Base-by-base conservation (phyloP, 2,329 filamentous ascomycete genomes). In the Neocatenulostroma microsporum region DNA sequence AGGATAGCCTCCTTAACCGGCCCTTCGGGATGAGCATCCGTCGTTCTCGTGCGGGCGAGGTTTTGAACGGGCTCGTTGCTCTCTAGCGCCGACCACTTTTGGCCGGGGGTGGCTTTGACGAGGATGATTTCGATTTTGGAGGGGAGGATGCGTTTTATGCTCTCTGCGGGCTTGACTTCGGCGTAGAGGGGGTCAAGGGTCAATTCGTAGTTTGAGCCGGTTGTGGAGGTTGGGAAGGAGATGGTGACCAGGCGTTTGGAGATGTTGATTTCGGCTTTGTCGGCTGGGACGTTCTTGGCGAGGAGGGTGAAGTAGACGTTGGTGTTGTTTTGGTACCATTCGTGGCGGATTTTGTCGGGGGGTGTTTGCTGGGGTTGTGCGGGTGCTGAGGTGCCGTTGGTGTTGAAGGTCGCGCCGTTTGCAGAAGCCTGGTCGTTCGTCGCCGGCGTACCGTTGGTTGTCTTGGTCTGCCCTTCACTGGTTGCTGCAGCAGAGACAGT, bases 91-190 rank as follows among this genome's bases (percentile, higher is more conserved):
- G 69, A 60, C 85, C 85, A 91, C 56, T 84, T 88, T 33, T 70
- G 62, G 5, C 80, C 81, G 0, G 73, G 60, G 1, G 60, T 68
- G 26, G 70, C 66, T 60, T 94, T 94, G 42, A 70, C 71, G 12
- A 94, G 70, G 9, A 67, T 72, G 24, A 94, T 66, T 58, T 94
- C 87, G 36, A 94, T 71, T 58, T 94, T 94, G 53, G 78, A 85
- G 2, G 81, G 70, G 27, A 82, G 80, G 36, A 93, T 73, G 1
- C 69, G 73, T 48, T 67, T 75, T 29, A 69, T 80, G 14, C 77
- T 85, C 21, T 69, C 61, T 1, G 68, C 52, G 0, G 75, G 61
- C 35, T 84, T 73, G 49, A 94, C 78, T 8, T 71, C 57, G 11
- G 72, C 76, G 57, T 72, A 86, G 3, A 89, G 73, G 5, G 82